Conservation (phyloP, 208 protist genomes). For the Trypanosoma melophagium region DNA sequence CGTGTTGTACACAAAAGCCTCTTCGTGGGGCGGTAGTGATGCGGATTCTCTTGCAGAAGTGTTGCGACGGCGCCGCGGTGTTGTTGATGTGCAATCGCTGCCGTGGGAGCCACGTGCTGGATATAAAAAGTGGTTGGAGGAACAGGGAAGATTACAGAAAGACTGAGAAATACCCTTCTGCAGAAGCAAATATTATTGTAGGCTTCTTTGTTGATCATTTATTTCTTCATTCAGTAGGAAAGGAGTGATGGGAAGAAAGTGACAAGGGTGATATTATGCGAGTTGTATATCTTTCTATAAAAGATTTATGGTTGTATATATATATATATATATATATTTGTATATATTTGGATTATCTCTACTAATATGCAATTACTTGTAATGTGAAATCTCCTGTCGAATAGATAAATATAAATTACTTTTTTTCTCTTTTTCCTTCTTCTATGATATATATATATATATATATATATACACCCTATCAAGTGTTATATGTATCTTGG, state of each 20-base stretch:
- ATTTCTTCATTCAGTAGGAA: not conserved
- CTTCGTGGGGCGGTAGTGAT: conserved; percentile 33
- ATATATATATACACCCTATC: not conserved
- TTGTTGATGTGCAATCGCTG: conserved; percentile 50
- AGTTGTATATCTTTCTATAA: no score
- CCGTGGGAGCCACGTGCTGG: conserved; percentile 71
- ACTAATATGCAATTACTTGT: conserved; percentile 1
- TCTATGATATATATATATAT: not conserved
- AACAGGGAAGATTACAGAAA: conserved; percentile 44
- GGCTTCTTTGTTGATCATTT: not conserved
- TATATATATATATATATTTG: conserved; percentile 4
- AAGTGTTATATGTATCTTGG: not conserved
- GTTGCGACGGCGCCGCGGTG: conserved; percentile 44
- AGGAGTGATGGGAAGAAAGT: no score
- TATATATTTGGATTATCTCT: not conserved
- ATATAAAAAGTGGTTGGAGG: conserved; percentile 68
- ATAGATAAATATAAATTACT: not conserved
- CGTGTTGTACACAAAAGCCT: conserved; percentile 49
- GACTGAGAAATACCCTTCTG: not conserved
- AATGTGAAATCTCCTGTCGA: not conserved
- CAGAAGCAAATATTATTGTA: not conserved
- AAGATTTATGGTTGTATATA: not conserved
- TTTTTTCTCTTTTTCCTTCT: conserved; percentile 5
- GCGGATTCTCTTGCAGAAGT: conserved; percentile 35
- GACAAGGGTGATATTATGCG: no score